Conservation (phyloP, 2,329 filamentous ascomycete genomes). For the Apiospora hydei region DNA sequence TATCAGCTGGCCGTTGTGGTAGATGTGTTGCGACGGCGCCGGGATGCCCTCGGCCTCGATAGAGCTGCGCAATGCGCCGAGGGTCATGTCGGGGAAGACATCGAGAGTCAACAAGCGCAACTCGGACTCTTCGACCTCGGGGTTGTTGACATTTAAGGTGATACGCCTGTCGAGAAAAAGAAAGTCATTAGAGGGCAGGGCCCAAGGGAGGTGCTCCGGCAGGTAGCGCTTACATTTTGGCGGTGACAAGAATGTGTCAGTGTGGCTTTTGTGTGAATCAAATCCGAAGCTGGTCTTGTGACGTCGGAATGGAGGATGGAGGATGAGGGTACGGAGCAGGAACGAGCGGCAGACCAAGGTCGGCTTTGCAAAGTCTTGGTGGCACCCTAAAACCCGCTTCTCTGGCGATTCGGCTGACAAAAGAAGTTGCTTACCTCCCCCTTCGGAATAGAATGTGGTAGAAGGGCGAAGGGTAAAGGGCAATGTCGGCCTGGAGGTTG, state of each 20-base stretch:
- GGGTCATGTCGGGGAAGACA: slow-evolving; percentile 72
- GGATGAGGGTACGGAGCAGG: slow-evolving; percentile 13
- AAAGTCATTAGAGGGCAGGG: neutral
- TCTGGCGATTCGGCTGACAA: slow-evolving; percentile 18
- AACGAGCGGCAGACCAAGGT: slow-evolving; percentile 11
- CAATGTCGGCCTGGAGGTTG: neutral
- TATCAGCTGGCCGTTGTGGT: slow-evolving; percentile 87
- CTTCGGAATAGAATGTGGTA: slow-evolving; percentile 17
- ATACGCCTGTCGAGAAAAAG: slow-evolving; percentile 64
- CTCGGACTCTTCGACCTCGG: slow-evolving; percentile 66
- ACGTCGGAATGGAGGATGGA: slow-evolving; percentile 9
- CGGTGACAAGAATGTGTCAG: slow-evolving; percentile 19
- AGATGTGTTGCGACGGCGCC: slow-evolving; percentile 79
- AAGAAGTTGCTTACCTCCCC: slow-evolving; percentile 12
- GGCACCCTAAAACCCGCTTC: neutral
- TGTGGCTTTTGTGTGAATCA: slow-evolving; percentile 12
- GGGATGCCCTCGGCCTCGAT: slow-evolving; percentile 85
- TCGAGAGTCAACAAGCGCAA: slow-evolving; percentile 70
- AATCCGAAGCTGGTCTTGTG: slow-evolving; percentile 16
- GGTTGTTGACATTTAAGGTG: slow-evolving; percentile 75
- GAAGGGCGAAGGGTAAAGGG: neutral
- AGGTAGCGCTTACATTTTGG: slow-evolving; percentile 23
- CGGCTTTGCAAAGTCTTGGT: slow-evolving; percentile 7
- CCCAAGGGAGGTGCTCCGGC: neutral
- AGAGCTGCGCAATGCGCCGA: slow-evolving; percentile 86